These are phyloP conservation scores for Uncinocarpus reesii DNA, from an alignment of 2,329 filamentous ascomycete species.

Conservation along the genomic window DNA sequence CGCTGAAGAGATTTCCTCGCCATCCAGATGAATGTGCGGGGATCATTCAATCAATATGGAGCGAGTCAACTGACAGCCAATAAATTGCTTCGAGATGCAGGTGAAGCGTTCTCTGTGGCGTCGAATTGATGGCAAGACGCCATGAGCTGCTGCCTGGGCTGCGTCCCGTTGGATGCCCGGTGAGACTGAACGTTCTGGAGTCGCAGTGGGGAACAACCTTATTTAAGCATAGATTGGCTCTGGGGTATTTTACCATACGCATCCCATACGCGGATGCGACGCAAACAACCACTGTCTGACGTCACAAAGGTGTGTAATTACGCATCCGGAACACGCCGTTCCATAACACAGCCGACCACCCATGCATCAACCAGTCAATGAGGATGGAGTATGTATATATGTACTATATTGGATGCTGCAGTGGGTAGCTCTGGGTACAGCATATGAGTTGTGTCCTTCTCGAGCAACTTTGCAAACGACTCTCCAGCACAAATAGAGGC, in stretches of 20 bases:
- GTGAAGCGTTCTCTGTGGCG: background rate
- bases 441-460: too few species aligned
- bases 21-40: slow-evolving; percentile 36
- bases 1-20: slow-evolving; percentile 59
- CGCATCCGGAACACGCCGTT: background rate
- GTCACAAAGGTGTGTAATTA: background rate
- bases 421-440: too few species aligned
- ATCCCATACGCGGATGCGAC: background rate
- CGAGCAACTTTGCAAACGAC: too few species aligned
- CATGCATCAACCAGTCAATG: too few species aligned
- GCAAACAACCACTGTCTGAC: background rate
- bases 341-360: background rate
- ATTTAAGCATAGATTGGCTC: slow-evolving; percentile 8
- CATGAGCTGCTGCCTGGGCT: slow-evolving; percentile 1
- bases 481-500: too few species aligned
- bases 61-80: background rate
- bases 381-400: too few species aligned
- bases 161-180: background rate
- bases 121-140: background rate
- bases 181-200: background rate
- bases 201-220: slow-evolving; percentile 4
- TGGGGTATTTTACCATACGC: background rate
- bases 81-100: background rate
- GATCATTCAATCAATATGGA: background rate
- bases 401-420: too few species aligned